phyloP scores from a whole-genome alignment of 768 basidiomycete genomes.

The Amanita rubescens region DNA sequence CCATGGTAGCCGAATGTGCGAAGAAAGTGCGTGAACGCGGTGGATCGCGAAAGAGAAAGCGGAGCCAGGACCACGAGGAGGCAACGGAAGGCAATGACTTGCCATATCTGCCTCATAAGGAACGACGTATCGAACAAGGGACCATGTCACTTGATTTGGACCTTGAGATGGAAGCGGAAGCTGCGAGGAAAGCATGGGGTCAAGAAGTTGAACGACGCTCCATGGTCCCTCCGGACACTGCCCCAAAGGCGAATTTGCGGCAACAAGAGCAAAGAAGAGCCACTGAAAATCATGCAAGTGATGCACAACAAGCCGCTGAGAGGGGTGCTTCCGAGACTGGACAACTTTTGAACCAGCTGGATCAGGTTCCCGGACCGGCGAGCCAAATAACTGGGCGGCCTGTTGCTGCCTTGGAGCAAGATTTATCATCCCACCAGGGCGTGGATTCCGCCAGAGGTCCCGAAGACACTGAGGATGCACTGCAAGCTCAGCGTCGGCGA shows the following conservation, averaged over 20 bases:
- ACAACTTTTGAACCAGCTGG: too few species aligned
- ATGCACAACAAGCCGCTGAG: neutral
- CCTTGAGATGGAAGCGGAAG: slow-evolving; percentile 5
- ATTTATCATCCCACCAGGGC: neutral
- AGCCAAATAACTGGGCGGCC: neutral
- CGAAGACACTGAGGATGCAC: neutral
- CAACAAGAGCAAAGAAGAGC: neutral
- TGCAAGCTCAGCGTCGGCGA: neutral
- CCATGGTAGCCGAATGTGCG: neutral
- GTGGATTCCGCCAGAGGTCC: too few species aligned
- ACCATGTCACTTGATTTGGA: neutral
- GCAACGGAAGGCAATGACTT: neutral
- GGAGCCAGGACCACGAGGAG: neutral
- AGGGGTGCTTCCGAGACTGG: neutral
- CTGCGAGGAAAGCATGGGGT: slow-evolving; percentile 6
- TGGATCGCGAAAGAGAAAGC: slow-evolving; percentile 1
- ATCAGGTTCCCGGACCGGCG: neutral
- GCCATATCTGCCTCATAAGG: neutral
- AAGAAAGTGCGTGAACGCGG: neutral
- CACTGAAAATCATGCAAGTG: neutral
- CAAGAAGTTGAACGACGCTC: slow-evolving; percentile 6
- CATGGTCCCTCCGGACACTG: neutral
- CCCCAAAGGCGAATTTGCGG: neutral
- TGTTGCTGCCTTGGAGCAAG: neutral
- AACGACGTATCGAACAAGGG: neutral